These are phyloP conservation scores for Mariannaea sp. DNA, from an alignment of 2,329 filamentous ascomycete genomes.

Conservation along the genomic window DNA sequence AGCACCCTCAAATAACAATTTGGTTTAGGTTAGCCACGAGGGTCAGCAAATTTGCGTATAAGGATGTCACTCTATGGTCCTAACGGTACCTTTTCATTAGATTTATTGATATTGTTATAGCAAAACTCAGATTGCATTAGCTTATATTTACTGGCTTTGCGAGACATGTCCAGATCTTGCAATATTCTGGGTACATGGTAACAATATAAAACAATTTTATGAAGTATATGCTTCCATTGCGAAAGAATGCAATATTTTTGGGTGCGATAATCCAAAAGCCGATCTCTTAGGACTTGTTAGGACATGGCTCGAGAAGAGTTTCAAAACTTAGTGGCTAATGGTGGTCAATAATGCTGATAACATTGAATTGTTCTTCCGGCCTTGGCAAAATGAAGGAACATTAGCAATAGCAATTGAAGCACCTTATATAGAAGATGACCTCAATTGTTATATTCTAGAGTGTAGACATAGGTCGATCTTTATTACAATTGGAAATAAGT, in stretches of 20 bases:
- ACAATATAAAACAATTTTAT: slow-evolving; percentile 38
- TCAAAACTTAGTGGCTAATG: slow-evolving; percentile 21
- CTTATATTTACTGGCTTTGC: slow-evolving; percentile 24
- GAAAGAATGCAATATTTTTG: slow-evolving; percentile 33
- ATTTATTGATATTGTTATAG: not conserved
- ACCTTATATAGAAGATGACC: not conserved
- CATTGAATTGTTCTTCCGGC: slow-evolving; percentile 20
- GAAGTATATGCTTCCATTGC: slow-evolving; percentile 42
- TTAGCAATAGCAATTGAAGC: not conserved
- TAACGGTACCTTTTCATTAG: not conserved
- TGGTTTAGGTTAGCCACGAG: not conserved
- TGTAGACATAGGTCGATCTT: slow-evolving; percentile 40
- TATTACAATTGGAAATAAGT: slow-evolving; percentile 43
- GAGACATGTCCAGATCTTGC: slow-evolving; percentile 19
- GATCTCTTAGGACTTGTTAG: slow-evolving; percentile 36
- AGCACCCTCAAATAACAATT: slow-evolving; percentile 10
- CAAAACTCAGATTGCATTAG: slow-evolving; percentile 25
- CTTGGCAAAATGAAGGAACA: rapidly evolving
- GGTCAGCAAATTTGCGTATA: not conserved
- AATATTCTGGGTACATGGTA: slow-evolving; percentile 45
- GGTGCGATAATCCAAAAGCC: slow-evolving; percentile 29
- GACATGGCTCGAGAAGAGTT: slow-evolving; percentile 37
- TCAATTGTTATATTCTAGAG: slow-evolving; percentile 31
- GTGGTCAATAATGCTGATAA: slow-evolving; percentile 32
- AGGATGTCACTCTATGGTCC: slow-evolving; percentile 15